phyloP scores from a whole-genome alignment of 2,329 filamentous ascomycete species.

The Ophiosphaerella herpotricha region DNA sequence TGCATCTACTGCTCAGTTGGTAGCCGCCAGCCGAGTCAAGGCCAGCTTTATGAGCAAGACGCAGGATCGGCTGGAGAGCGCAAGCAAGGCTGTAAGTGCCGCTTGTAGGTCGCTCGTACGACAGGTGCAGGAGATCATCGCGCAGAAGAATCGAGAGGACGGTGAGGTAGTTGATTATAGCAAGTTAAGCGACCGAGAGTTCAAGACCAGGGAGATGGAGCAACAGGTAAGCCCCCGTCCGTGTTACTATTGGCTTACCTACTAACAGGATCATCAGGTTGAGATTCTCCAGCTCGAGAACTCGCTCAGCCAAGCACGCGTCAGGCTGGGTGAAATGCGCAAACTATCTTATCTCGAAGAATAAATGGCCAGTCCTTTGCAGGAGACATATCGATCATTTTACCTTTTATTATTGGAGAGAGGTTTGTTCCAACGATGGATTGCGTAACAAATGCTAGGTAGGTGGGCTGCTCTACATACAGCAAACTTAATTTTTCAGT shows the following conservation, averaged over 20 bases:
- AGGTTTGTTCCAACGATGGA: no score
- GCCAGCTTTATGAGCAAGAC: slow-evolving; percentile 97
- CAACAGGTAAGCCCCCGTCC: slow-evolving; percentile 79
- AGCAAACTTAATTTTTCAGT: no score
- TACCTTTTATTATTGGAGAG: no score
- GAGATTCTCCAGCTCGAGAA: slow-evolving; percentile 98
- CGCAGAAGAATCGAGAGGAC: slow-evolving; percentile 79
- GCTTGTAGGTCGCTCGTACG: slow-evolving; percentile 87
- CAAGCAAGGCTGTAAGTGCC: slow-evolving; percentile 87
- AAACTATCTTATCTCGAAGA: slow-evolving; percentile 81
- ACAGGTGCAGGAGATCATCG: slow-evolving; percentile 94
- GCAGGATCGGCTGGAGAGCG: slow-evolving; percentile 87
- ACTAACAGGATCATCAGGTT: slow-evolving; percentile 63
- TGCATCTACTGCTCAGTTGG: slow-evolving; percentile 92
- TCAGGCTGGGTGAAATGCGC: slow-evolving; percentile 92
- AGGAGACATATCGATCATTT: no score
- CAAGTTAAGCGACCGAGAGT: slow-evolving; percentile 89
- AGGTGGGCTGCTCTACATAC: no score
- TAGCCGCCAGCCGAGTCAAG: slow-evolving; percentile 94
- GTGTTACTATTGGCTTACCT: background rate
- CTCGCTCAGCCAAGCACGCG: slow-evolving; percentile 74
- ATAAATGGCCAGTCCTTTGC: slow-evolving; percentile 12
- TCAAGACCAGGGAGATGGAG: slow-evolving; percentile 99
- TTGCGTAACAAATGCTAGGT: no score
- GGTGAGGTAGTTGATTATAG: slow-evolving; percentile 82